Base-by-base conservation (phyloP, 495 filamentous ascomycete genomes). In the Peziza echinospora region DNA sequence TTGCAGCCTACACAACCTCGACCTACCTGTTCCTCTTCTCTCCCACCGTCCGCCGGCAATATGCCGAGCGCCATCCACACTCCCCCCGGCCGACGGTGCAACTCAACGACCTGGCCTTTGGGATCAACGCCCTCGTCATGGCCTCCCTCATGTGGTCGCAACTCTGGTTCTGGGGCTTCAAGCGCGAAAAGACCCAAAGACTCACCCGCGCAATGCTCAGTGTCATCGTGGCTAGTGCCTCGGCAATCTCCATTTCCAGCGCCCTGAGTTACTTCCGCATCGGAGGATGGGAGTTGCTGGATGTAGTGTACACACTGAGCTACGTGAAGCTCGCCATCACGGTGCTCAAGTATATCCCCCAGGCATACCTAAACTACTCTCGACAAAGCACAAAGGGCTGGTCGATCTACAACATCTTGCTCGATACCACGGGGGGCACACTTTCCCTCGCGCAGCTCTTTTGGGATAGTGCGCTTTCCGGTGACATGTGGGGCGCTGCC, bases 301-400 rank as follows among this genome's bases (percentile, higher is more conserved):
- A 86, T 55, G 76, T 85, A 47, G 80, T 91, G 39, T 94, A 94
- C 63, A 68, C 73, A 11, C 62, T 89, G 21, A 79, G 79, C 16
- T 92, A 84, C 54, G 69, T 89, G 60, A 97, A 97, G 62, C 66
- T 97, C n/a, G 53, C 85, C 21, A 72, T 92, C 40, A 92, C 84
- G 0, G 57, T 93, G 4, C 67, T 93, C 53, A 97, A 97, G 60
- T 97, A 96, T 62, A 71, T 80, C 28, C 91, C 89, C 10, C 89
- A 97, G 64, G 77, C 77, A 9, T 67, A 74, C 51, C 66, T 78
- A 50, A 96, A 96, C 64, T 85, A 80, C 55, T 70, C 73, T 57
- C 80, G 83, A 43, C 68, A 77, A 49, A 86, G 82, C 26, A 97
- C 89, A 1, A 63, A 67, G 24, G 89, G 91, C 26, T 96, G 86